Conservation (phyloP, 1,284 basidiomycete genomes). For the Inonotus hispidus region DNA sequence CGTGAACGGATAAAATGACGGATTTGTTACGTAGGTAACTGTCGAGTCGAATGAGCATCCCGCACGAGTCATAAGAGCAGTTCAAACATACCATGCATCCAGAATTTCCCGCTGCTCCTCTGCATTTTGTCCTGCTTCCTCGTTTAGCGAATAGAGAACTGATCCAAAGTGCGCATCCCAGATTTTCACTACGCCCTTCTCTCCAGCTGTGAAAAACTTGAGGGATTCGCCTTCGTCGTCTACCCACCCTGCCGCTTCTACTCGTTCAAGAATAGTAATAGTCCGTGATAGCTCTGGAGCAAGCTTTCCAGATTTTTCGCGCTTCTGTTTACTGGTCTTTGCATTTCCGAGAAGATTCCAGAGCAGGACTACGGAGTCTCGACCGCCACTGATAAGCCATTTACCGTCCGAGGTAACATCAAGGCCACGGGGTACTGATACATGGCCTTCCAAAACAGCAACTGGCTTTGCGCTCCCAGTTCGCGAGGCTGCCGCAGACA, state of each 20-base stretch:
- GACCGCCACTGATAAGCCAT: slow-evolving; percentile 83
- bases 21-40: slow-evolving; percentile 66
- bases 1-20: slow-evolving; percentile 84
- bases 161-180: slow-evolving; percentile 76
- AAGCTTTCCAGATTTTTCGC: slow-evolving; percentile 37
- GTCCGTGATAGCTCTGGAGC: slow-evolving; percentile 72
- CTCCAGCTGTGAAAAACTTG: slow-evolving; percentile 83
- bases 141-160: slow-evolving; percentile 58
- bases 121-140: slow-evolving; percentile 42
- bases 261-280: slow-evolving; percentile 79
- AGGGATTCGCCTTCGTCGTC: slow-evolving; percentile 41
- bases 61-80: not conserved
- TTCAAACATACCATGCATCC: slow-evolving; percentile 56
- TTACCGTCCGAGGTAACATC: slow-evolving; percentile 81
- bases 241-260: slow-evolving; percentile 80
- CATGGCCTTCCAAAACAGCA: slow-evolving; percentile 84
- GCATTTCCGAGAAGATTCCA: slow-evolving; percentile 63
- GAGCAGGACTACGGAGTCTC: slow-evolving; percentile 85
- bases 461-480: slow-evolving; percentile 62
- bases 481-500: slow-evolving; percentile 55
- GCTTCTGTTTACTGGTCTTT: slow-evolving; percentile 40
- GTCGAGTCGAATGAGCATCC: slow-evolving; percentile 14
- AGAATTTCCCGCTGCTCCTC: slow-evolving; percentile 78
- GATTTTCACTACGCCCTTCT: slow-evolving; percentile 76
- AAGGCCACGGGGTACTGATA: slow-evolving; percentile 84